Evolutionary conservation across 352 stramenopile species (phyloP), one percentile per base, ranked within the genome.

Genomic region (Pythium rishiriense): DNA sequence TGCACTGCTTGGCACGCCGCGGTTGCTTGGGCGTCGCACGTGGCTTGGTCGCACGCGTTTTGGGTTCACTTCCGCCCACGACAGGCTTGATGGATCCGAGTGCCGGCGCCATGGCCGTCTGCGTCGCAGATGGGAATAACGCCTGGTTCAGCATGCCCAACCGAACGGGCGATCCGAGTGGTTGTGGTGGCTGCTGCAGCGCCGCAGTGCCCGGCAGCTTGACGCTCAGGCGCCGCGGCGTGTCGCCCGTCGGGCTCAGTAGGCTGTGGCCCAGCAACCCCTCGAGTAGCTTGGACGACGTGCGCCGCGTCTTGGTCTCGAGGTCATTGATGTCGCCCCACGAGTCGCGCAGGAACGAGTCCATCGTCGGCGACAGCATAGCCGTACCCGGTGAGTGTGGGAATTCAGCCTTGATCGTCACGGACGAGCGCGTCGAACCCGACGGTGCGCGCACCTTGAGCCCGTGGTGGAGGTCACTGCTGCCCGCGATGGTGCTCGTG

Each of bases 1-100:
- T 58, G 52, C 84, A 93, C 53, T 90, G 82, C 58, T 91, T 93
- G 19, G 82, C 81, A 61, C 78, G 72, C 22, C 74, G 62, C 17
- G 70, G 52, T 31, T 59, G 35, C 57, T 70, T 73, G 31, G 58
- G 60, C 0, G 72, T 70, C 0, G 66, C 15, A 10, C 33, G 31
- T 1, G 46, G 4, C 26, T 58, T 52, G 43, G 56, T 45, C 19
- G n/a, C 0, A 21, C 24, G 43, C 43, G 11, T 21, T 21, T 25
- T 29, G 1, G 24, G 43, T 15, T 29, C 37, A n/a, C 2, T 17
- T 2, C 14, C 37, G n/a, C 37, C n/a, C 2, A 28, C n/a, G 1
- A 26, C 4, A 4, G 43, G 37, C 15, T 43, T 43, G 37, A 43
- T 21, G 8, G 11, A 5, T 5, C 14, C 11, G 37, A 43, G 37